phyloP scores from a whole-genome alignment of 2,329 filamentous ascomycete genomes.

The Gnomoniopsis sp. region DNA sequence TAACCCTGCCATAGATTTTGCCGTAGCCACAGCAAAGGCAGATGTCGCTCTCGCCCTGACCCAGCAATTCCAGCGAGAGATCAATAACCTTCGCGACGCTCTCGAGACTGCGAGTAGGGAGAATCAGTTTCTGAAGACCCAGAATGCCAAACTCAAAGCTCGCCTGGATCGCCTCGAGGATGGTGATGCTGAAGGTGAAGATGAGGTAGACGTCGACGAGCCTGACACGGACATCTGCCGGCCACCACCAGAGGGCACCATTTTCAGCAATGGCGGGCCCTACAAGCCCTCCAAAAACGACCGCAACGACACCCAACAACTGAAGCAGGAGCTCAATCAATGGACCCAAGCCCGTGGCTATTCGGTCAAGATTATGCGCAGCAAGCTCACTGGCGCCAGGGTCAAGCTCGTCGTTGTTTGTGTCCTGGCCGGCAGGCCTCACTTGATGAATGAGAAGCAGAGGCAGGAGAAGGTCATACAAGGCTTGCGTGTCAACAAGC shows the following conservation, averaged over 20 bases:
- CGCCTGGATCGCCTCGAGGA: slow-evolving; percentile 7
- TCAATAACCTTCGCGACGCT: slow-evolving; percentile 15
- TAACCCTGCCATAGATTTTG: neutral
- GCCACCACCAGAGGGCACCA: slow-evolving; percentile 15
- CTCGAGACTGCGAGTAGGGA: slow-evolving; percentile 11
- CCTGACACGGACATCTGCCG: slow-evolving; percentile 6
- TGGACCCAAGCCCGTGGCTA: slow-evolving; percentile 17
- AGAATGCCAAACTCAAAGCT: slow-evolving; percentile 12
- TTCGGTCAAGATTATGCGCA: slow-evolving; percentile 15
- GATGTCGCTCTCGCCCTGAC: slow-evolving; percentile 14
- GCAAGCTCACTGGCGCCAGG: slow-evolving; percentile 12
- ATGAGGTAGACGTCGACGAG: neutral
- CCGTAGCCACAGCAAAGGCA: slow-evolving; percentile 13
- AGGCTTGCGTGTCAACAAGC: slow-evolving; percentile 12
- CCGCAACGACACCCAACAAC: neutral
- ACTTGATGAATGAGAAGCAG: slow-evolving; percentile 7
- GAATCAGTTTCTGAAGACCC: slow-evolving; percentile 7
- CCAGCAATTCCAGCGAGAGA: slow-evolving; percentile 15
- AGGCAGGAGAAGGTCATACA: neutral
- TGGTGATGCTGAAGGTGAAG: slow-evolving; percentile 2
- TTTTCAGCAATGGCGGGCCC: slow-evolving; percentile 15
- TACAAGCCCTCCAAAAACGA: slow-evolving; percentile 4
- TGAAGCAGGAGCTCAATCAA: slow-evolving; percentile 15
- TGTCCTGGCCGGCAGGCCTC: slow-evolving; percentile 2
- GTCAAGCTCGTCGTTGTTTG: slow-evolving; percentile 19